Conservation (phyloP, 768 basidiomycete species). For the Trametes villosa region DNA sequence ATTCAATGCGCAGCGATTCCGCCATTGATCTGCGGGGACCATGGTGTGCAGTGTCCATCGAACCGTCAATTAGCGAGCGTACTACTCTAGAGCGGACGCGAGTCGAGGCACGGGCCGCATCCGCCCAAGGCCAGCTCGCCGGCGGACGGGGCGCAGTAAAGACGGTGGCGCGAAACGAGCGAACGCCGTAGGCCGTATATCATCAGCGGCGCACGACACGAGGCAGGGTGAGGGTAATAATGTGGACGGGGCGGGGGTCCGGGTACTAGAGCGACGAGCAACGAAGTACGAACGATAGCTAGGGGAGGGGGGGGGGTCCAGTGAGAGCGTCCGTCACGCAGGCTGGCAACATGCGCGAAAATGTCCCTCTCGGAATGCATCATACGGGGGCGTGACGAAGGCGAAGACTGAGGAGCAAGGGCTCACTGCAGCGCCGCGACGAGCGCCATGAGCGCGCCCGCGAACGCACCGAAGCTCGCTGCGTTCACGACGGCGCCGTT, state of each 20-base stretch:
- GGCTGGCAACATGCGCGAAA: slow-evolving; percentile 1
- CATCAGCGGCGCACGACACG: not conserved
- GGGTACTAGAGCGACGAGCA: not conserved
- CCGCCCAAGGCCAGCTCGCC: slow-evolving; percentile 6
- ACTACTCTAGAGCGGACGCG: no score
- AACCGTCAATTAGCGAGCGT: no score
- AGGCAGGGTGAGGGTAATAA: not conserved
- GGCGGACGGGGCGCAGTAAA: not conserved
- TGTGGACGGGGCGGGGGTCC: not conserved
- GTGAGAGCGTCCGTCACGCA: slow-evolving; percentile 10
- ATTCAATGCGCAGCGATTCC: no score
- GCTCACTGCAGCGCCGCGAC: slow-evolving; percentile 11
- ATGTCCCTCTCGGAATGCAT: slow-evolving; percentile 6
- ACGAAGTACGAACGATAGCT: not conserved
- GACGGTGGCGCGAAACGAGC: slow-evolving; percentile 7
- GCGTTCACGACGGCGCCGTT: slow-evolving; percentile 8
- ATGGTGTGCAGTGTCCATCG: no score
- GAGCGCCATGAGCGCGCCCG: slow-evolving; percentile 8
- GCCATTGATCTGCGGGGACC: no score
- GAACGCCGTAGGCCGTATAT: slow-evolving; percentile 2
- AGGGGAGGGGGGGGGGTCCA: not conserved
- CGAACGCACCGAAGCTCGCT: slow-evolving; percentile 1
- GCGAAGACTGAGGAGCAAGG: not conserved
- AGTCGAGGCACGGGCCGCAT: not conserved
- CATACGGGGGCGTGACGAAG: not conserved